Evolutionary conservation across 2,329 filamentous ascomycete genomes (phyloP).

Genomic region (Alternaria conjuncta): DNA sequence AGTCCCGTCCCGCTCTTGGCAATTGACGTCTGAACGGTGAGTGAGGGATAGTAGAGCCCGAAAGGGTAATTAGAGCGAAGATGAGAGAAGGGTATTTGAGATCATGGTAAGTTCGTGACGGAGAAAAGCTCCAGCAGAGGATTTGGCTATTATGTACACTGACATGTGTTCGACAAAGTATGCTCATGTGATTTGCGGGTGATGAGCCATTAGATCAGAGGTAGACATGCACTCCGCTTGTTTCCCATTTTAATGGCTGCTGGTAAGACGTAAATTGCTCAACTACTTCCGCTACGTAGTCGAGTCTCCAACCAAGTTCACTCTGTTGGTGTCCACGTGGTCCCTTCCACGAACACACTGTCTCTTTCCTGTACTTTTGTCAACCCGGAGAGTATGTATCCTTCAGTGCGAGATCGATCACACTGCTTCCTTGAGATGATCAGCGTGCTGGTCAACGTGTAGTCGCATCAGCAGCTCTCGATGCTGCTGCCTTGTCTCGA

Average conservation of each 20-base stretch:
- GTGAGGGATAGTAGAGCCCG: neutral
- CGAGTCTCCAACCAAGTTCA: neutral
- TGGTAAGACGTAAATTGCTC: neutral
- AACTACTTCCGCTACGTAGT: neutral
- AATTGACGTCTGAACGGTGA: neutral
- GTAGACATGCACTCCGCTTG: neutral
- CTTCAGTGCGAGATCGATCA: neutral
- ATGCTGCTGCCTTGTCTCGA: neutral
- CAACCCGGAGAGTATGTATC: neutral
- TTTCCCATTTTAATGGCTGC: neutral
- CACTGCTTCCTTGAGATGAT: neutral
- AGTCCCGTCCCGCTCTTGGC: slow-evolving; percentile 2
- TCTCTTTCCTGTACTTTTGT: neutral
- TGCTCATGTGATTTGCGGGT: neutral
- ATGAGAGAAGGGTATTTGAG: neutral
- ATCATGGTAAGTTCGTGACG: neutral
- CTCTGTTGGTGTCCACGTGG: too few species aligned
- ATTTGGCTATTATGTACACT: neutral
- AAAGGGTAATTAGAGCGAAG: neutral
- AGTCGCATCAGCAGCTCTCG: neutral
- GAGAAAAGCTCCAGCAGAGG: neutral
- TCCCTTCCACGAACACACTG: neutral
- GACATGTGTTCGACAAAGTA: neutral
- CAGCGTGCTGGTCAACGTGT: neutral
- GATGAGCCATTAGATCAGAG: neutral